These are phyloP conservation scores for Colletotrichum abscissum DNA, from an alignment of 2,329 filamentous ascomycete genomes.

Conservation along the genomic window DNA sequence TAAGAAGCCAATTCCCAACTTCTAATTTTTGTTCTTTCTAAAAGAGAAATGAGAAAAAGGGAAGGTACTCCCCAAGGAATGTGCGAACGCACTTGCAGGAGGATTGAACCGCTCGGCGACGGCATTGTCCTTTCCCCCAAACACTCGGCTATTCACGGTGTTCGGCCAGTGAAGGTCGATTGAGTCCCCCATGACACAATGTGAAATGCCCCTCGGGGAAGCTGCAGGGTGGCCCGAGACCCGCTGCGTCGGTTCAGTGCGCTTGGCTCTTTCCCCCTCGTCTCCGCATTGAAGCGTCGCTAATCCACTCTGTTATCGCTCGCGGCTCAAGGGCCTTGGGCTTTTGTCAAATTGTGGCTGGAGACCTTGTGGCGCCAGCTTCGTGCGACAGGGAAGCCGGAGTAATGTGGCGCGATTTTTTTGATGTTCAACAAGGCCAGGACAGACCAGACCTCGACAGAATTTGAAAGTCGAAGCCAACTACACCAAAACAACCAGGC, in stretches of 20 bases:
- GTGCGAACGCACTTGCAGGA: slow-evolving; percentile 24
- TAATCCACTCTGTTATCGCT: slow-evolving; percentile 6
- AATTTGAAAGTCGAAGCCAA: neutral
- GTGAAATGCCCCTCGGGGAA: slow-evolving; percentile 22
- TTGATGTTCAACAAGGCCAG: neutral
- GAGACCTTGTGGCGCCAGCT: slow-evolving; percentile 25
- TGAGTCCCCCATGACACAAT: slow-evolving; percentile 33
- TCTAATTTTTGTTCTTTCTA: neutral
- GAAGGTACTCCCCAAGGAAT: slow-evolving; percentile 12
- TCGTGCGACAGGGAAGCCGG: neutral
- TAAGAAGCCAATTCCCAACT: neutral
- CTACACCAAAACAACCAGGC: neutral
- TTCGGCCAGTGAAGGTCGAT: slow-evolving; percentile 29
- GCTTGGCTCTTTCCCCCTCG: neutral
- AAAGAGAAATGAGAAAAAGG: neutral
- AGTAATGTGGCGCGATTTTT: slow-evolving; percentile 27
- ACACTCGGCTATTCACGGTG: slow-evolving; percentile 38
- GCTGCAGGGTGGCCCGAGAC: slow-evolving; percentile 23
- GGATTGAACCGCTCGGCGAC: slow-evolving; percentile 19
- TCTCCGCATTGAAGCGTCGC: slow-evolving; percentile 25
- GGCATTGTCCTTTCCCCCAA: slow-evolving; percentile 20
- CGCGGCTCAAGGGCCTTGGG: neutral
- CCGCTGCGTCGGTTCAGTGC: slow-evolving; percentile 12
- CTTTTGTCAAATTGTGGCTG: slow-evolving; percentile 2
- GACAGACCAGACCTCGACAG: neutral